These are phyloP conservation scores for Irpex sp. DNA, from an alignment of 1,284 basidiomycete genomes.

Conservation along the genomic window DNA sequence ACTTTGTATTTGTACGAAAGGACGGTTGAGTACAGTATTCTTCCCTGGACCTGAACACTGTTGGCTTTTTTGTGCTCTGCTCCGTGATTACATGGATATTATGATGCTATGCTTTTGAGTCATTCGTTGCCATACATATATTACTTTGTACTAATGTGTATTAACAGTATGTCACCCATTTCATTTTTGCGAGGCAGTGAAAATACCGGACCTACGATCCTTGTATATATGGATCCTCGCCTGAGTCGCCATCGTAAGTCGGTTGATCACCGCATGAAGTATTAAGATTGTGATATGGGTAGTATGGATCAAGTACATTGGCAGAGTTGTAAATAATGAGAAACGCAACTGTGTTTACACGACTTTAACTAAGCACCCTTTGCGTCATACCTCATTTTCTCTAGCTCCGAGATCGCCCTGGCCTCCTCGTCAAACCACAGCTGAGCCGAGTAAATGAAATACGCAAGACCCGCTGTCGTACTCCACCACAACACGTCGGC, in stretches of 20 bases:
- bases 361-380: slow-evolving; percentile 11
- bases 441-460: slow-evolving; percentile 17
- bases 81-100: background rate
- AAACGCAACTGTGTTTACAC: background rate
- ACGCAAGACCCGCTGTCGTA: slow-evolving; percentile 14
- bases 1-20: background rate
- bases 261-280: no score
- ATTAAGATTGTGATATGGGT: no score
- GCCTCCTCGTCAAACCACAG: slow-evolving; percentile 21
- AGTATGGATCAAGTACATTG: no score
- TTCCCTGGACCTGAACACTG: slow-evolving; percentile 1
- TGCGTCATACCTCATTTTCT: slow-evolving; percentile 25
- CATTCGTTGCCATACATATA: background rate
- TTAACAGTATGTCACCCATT: background rate
- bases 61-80: background rate
- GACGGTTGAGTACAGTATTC: background rate
- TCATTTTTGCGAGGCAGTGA: background rate
- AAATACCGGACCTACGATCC: no score
- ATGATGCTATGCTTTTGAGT: background rate
- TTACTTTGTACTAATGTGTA: slow-evolving; percentile 1
- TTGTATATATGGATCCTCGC: no score
- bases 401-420: slow-evolving; percentile 20
- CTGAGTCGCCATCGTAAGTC: no score
- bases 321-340: no score
- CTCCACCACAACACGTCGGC: slow-evolving; percentile 26